Base-by-base conservation (phyloP, 2,329 filamentous ascomycete species). In the Pseudovirgaria hyperparasitica region DNA sequence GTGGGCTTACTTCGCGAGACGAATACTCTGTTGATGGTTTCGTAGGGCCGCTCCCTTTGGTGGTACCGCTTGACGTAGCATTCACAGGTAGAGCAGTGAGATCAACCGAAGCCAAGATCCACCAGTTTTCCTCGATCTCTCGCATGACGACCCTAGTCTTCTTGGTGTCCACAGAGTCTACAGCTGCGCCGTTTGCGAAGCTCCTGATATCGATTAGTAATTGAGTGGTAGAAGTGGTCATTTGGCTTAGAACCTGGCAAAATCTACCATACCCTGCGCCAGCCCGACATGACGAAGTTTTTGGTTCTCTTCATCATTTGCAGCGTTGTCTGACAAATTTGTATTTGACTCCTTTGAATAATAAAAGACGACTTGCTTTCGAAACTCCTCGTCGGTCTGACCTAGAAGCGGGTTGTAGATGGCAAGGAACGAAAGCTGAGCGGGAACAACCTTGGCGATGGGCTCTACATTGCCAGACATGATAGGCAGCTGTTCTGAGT, bases 241-340 rank as follows among this genome's bases (percentile, higher is more conserved):
- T 10, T 18, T 10, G 24, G 19, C 13, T 27, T 16, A 22, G n/a
- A 16, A 76, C 70, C 65, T 71, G 39, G 82, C 81, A 58, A 98
- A 98, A 50, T 76, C 81, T 32, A 92, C 78, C 78, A 96, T 93
- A 49, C 86, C 90, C 60, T 98, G 90, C 21, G 90, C 90, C 36
- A 98, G 72, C 19, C 90, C 90, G 49, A 98, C 85, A 62, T 94
- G 86, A 38, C 90, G 72, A 43, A 96, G 62, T 42, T 77, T 78
- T 58, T 92, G 81, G 54, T 96, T 90, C 46, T 75, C 72, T 45
- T 85, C 74, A 38, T 82, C 73, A 13, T 43, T 30, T 19, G 43
- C 52, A 25, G 42, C 40, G 19, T 43, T 37, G 22, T 42, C 43
- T 38, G 27, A 47, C 14, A 35, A 41, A 25, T 44, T 45, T 26